phyloP scores from a whole-genome alignment of 495 filamentous ascomycete species.

The Penicillium samsonianum region DNA sequence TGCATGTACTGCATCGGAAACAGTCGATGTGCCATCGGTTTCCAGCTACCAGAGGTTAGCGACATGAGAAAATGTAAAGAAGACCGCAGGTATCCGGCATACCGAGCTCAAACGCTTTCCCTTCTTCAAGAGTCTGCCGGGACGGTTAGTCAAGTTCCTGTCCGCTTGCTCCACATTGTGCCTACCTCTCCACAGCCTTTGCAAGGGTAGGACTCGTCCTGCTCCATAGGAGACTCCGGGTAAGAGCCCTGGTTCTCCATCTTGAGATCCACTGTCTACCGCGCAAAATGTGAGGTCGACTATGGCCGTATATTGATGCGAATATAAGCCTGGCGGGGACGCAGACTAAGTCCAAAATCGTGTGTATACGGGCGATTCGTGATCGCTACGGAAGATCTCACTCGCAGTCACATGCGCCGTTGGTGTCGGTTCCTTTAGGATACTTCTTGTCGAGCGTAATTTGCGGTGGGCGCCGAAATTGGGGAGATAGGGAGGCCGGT shows the following conservation, averaged over 20 bases:
- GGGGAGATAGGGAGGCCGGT: constrained; percentile 12
- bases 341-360: constrained; percentile 1
- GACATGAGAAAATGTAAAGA: constrained; percentile 8
- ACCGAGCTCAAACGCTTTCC: constrained; percentile 98
- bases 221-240: constrained; percentile 80
- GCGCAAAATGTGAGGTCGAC: constrained; percentile 4
- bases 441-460: constrained; percentile 9
- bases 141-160: constrained; percentile 17
- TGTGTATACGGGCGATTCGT: constrained; percentile 5
- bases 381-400: constrained; percentile 2
- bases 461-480: neutral
- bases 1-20: constrained; percentile 97
- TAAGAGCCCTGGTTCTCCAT: constrained; percentile 56
- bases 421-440: neutral
- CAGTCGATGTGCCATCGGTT: constrained; percentile 99
- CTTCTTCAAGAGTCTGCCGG: constrained; percentile 88
- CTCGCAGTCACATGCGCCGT: constrained; percentile 9
- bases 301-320: constrained; percentile 4
- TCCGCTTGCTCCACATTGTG: constrained; percentile 12
- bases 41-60: constrained; percentile 63
- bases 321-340: neutral
- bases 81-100: constrained; percentile 40
- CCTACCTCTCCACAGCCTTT: constrained; percentile 96
- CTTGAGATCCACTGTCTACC: constrained; percentile 16
- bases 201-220: constrained; percentile 88